Evolutionary conservation across 805 yeast genomes (phyloP), one percentile per base, ranked within the genome.

Genomic region (Isabelozyma rhagii): DNA sequence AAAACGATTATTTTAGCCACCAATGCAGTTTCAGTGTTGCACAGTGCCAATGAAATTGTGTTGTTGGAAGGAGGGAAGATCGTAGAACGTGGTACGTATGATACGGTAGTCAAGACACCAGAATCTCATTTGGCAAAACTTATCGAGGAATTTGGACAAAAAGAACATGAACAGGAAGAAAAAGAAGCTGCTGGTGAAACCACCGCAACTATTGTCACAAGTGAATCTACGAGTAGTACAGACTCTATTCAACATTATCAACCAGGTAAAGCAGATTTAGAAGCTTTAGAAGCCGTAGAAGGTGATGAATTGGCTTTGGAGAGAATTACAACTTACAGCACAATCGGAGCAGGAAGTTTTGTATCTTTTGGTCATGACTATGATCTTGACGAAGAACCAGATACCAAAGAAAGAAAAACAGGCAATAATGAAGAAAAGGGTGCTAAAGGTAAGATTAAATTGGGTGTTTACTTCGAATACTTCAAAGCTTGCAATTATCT

Each of bases 11-110:
- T 72, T 39, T 64, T 72, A 44, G 75, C 76, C 18, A 72, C 77
- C 2, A 72, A 72, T 51, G 65, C 72, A 4, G 71, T 71, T 36
- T 55, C 62, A 39, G 71, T 72, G 11, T 60, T 72, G 48, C 68
- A 67, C 38, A 56, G 63, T 46, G 73, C 76, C 13, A 58, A 63
- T 47, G 62, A 63, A 44, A 71, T 70, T 42, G 63, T 60, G 45
- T 60, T 69, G 48, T 58, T 72, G 49, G 58, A 58, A 39, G 53
- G 48, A 21, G 69, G 70, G 7, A 51, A 58, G 17, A 64, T 71
- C 21, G 48, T 57, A n/a, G 77, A 72, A 51, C 53, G 61, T n/a
- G 73, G 89, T 10, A 70, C 74, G 6, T 86, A 78, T 60, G 62
- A 69, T 8, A 77, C 79, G 43, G 75, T 82, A 14, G 62, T 79